phyloP scores from a whole-genome alignment of 2,329 filamentous ascomycete species.

The Pestalotiopsis sp. region DNA sequence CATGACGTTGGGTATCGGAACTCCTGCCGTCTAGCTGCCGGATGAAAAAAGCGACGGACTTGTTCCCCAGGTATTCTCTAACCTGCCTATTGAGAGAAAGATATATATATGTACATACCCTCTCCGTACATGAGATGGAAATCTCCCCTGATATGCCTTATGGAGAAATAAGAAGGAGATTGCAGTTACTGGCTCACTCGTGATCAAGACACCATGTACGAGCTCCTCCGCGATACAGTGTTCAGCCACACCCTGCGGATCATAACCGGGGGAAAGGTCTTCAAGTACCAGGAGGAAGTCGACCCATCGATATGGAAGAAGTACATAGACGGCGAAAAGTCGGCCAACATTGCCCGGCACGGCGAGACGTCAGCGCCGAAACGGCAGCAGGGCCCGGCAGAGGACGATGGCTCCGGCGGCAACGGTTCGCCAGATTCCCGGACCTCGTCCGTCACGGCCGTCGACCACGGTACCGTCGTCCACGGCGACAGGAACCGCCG shows the following conservation, averaged over 20 bases:
- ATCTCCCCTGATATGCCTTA: too few species aligned
- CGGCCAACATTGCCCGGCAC: constrained; percentile 47
- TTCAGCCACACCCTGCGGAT: constrained; percentile 43
- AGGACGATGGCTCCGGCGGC: not conserved
- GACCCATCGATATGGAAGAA: constrained; percentile 49
- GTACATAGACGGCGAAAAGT: constrained; percentile 52
- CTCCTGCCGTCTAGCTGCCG: too few species aligned
- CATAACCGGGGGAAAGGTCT: constrained; percentile 34
- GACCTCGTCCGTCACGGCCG: constrained; percentile 12
- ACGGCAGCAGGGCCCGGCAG: not conserved
- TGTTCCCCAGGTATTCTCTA: too few species aligned
- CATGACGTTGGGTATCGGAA: not conserved
- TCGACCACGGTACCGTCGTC: constrained; percentile 16
- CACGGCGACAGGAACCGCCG: constrained; percentile 20
- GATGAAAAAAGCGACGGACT: too few species aligned
- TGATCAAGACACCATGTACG: constrained; percentile 1
- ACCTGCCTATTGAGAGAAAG: too few species aligned
- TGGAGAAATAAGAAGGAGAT: too few species aligned
- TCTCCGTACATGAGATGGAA: too few species aligned
- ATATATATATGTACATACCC: too few species aligned
- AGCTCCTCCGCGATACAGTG: constrained; percentile 44
- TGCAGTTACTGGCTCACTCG: not conserved
- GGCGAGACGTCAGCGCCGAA: constrained; percentile 30
- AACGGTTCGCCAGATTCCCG: not conserved
- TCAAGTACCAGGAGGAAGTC: constrained; percentile 48